These are phyloP conservation scores for Yamadazyma epiphylla DNA, from an alignment of 1,139 yeast species.

Conservation along the genomic window DNA sequence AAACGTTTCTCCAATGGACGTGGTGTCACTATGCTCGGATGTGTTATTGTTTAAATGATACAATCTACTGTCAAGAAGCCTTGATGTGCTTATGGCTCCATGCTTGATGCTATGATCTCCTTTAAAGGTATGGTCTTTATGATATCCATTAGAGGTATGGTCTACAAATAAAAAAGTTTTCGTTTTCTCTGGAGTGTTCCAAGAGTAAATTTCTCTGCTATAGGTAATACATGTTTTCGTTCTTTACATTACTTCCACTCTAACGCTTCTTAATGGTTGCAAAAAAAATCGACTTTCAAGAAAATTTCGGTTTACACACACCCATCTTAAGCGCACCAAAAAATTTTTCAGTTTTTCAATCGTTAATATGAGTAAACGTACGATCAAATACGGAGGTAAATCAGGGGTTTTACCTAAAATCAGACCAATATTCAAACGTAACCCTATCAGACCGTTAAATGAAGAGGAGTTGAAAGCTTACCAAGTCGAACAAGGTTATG, in stretches of 20 bases:
- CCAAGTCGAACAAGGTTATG: constrained; percentile 61
- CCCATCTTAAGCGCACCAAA: constrained; percentile 1
- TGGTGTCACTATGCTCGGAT: constrained; percentile 6
- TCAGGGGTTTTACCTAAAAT: constrained; percentile 81
- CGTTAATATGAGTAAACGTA: constrained; percentile 45
- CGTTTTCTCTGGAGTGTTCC: no score
- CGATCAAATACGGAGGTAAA: constrained; percentile 56
- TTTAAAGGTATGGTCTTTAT: no score
- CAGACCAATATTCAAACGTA: constrained; percentile 62
- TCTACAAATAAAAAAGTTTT: no score
- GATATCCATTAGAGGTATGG: no score
- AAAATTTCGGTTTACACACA: no score
- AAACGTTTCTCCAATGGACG: constrained; percentile 3
- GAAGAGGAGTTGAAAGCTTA: constrained; percentile 38
- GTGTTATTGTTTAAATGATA: constrained; percentile 12
- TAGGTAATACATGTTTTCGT: neutral
- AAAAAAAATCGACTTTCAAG: no score
- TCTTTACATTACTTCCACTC: neutral
- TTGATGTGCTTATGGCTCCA: no score
- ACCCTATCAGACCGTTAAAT: constrained; percentile 54
- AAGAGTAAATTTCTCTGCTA: no score
- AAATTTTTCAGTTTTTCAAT: constrained; percentile 1
- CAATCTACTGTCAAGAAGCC: no score
- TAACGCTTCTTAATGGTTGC: neutral
- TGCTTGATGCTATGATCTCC: no score